A percentile compares a stretch with the other conserved stretches of the same genome.
Evolutionary conservation across 768 basidiomycete genomes (phyloP).

Genomic region (Boletus vermiculosoides): DNA sequence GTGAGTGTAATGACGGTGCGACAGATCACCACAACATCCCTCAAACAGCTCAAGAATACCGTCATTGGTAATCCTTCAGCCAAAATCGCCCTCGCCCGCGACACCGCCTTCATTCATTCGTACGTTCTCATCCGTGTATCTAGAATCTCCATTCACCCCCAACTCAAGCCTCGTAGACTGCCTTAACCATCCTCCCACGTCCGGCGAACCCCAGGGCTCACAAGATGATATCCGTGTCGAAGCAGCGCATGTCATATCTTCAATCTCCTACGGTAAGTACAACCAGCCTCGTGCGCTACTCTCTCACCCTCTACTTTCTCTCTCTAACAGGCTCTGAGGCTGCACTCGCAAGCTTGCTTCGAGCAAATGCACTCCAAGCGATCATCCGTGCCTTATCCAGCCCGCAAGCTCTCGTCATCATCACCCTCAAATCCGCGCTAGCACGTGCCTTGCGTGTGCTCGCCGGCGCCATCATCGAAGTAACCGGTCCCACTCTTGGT

Average conservation of each 20-base stretch:
- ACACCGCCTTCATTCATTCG: constrained; percentile 55
- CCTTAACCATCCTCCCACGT: constrained; percentile 43
- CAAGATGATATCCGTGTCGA: constrained; percentile 61
- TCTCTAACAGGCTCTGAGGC: constrained; percentile 52
- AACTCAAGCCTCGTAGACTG: constrained; percentile 58
- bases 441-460: constrained; percentile 63
- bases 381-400: constrained; percentile 61
- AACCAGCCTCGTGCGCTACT: background rate
- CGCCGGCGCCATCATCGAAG: constrained; percentile 58
- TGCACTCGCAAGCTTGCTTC: constrained; percentile 56
- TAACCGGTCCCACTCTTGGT: constrained; percentile 68
- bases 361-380: constrained; percentile 55
- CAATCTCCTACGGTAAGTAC: constrained; percentile 62
- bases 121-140: constrained; percentile 31
- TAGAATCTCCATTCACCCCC: background rate
- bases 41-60: constrained; percentile 71
- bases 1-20: constrained; percentile 27
- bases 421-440: constrained; percentile 52
- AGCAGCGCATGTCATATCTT: constrained; percentile 72
- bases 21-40: constrained; percentile 30
- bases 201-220: constrained; percentile 36
- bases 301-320: background rate
- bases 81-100: constrained; percentile 56
- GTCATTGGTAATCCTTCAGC: constrained; percentile 81
- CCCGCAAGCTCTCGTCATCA: constrained; percentile 33